Evolutionary conservation across 2,329 filamentous ascomycete genomes (phyloP), one percentile per base, ranked within the genome.

Genomic region (Coniosporium tulheliwenetii): DNA sequence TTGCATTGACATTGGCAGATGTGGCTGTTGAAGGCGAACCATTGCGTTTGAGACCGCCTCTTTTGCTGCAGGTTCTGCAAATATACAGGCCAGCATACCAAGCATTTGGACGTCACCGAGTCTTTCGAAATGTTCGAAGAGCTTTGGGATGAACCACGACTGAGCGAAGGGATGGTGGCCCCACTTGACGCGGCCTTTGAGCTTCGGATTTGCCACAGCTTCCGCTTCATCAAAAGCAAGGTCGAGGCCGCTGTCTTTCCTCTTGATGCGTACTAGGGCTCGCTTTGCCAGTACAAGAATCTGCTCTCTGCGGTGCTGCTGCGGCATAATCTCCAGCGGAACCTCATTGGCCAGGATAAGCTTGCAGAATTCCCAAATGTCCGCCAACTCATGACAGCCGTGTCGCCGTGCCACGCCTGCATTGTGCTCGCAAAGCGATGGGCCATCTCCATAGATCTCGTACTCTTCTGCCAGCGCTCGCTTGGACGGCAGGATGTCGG

Each of bases 371-470:
- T 74, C 75, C 91, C 91, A 98, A 5, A 93, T 74, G 49, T 85
- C 76, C 19, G 81, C 79, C 29, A 93, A 61, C 47, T 94, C 84
- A 10, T 67, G 58, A 46, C 76, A 73, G 4, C 80, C 83, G 48
- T 81, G 71, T 46, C 75, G 78, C 48, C 77, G 70, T 8, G 89
- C 87, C 37, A 93, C 77, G 1, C 64, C 62, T 8, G 86, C 84
- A 57, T 98, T 98, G 51, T 93, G 81, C 36, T 74, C 69, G 58
- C 89, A 96, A 3, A 94, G 77, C 32, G 81, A 73, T n/a, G 77
- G 73, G 1, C 82, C 81, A 45, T 86, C 77, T 3, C 86, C 86
- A 55, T 91, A 87, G 10, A 95, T 81, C 16, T 72, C 73, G 59
- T 96, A 98, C 48, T 82, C 75, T 43, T 76, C 66, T 2, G 86